These are phyloP conservation scores for Rosa chinensis DNA, from an alignment of 306 rosid species.

Conservation along the genomic window DNA sequence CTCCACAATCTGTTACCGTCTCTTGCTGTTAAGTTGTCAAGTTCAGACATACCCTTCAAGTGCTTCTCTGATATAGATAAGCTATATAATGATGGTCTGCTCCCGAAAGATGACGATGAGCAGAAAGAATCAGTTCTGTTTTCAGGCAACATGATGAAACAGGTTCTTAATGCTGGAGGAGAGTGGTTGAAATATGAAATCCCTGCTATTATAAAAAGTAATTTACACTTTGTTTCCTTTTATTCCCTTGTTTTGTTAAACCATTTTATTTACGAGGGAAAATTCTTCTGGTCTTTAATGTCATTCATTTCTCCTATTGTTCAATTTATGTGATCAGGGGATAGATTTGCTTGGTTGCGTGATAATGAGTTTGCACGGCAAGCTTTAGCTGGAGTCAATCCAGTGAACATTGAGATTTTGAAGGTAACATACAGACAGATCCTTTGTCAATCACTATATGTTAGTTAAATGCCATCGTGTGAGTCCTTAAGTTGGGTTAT, in stretches of 20 bases:
- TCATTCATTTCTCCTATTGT: constrained; percentile 10
- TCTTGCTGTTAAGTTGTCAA: constrained; percentile 70
- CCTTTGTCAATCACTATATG: background rate
- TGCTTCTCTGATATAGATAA: constrained; percentile 86
- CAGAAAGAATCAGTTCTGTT: constrained; percentile 34
- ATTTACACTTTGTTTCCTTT: background rate
- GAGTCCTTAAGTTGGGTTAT: constrained; percentile 20
- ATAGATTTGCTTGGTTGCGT: constrained; percentile 84
- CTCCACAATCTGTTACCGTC: constrained; percentile 89
- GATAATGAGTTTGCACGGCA: constrained; percentile 95
- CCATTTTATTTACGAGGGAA: background rate
- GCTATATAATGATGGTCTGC: constrained; percentile 74
- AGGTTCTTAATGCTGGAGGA: constrained; percentile 51
- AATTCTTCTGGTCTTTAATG: background rate
- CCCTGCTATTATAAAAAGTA: constrained; percentile 77
- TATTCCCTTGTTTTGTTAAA: background rate
- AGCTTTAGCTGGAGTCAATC: constrained; percentile 88
- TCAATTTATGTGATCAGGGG: constrained; percentile 46
- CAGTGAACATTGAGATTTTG: constrained; percentile 82
- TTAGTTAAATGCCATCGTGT: background rate
- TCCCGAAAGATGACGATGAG: constrained; percentile 58
- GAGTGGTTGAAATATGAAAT: constrained; percentile 69
- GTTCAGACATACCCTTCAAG: constrained; percentile 75
- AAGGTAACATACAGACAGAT: constrained; percentile 51
- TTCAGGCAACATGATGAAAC: constrained; percentile 54